These are phyloP conservation scores for Phaeosphaeriaceae sp. DNA, from an alignment of 2,329 filamentous ascomycete species.

Conservation along the genomic window DNA sequence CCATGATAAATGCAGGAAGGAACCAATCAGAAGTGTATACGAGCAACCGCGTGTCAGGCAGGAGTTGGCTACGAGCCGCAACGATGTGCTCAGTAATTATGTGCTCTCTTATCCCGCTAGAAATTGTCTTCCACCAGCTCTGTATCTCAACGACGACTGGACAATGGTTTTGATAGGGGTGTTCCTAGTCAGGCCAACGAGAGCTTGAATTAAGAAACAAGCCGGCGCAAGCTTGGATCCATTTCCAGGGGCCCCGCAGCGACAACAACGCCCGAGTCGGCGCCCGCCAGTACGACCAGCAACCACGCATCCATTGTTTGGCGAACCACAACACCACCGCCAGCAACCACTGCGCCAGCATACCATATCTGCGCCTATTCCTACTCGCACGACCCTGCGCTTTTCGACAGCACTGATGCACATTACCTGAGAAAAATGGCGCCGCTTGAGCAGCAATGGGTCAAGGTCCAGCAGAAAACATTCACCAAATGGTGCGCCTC, in stretches of 20 bases:
- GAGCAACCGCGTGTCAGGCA: neutral
- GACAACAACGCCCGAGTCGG: conserved; percentile 25
- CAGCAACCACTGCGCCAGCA: conserved; percentile 25
- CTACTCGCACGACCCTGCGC: conserved; percentile 27
- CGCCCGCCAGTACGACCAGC: conserved; percentile 25
- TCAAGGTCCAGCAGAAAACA: conserved; percentile 93
- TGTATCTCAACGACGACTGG: conserved; percentile 13
- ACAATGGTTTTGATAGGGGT: conserved; percentile 8
- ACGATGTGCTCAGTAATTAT: neutral
- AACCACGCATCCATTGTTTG: conserved; percentile 36
- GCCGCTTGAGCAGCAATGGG: conserved; percentile 69
- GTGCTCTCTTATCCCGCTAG: neutral
- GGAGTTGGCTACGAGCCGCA: neutral
- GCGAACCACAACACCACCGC: conserved; percentile 30
- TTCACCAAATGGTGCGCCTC: conserved; percentile 90
- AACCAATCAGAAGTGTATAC: conserved; percentile 7
- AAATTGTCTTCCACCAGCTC: neutral
- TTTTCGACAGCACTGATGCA: conserved; percentile 33
- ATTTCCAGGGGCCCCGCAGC: conserved; percentile 26
- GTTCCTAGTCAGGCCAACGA: conserved; percentile 15
- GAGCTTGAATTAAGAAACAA: conserved; percentile 12
- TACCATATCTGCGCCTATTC: conserved; percentile 26
- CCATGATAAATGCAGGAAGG: conserved; percentile 34
- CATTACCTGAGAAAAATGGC: conserved; percentile 44
- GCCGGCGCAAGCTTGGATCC: conserved; percentile 12